Base-by-base conservation (phyloP, 148 eudicot species). In the Rhododendron mucronatum region DNA sequence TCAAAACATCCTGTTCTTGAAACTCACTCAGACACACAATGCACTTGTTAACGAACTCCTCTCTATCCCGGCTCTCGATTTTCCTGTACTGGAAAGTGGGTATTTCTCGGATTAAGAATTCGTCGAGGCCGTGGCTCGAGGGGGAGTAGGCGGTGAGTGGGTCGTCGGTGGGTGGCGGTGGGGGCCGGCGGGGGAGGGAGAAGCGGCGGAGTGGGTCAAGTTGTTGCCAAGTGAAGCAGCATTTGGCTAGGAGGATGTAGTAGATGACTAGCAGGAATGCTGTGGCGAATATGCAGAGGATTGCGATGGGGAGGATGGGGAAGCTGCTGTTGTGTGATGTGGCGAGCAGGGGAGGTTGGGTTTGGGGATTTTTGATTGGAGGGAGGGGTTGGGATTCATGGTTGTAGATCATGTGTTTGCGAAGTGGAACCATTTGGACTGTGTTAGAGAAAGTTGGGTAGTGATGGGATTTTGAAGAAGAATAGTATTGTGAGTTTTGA, bases 11-110 rank as follows among this genome's bases (percentile, higher is more conserved):
- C 12, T 85, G 89, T 21, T 93, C 95, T 83, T 91, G 92, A 30
- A 94, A 96, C 85, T 90, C 95, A 69, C 80, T 91, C 69, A 96
- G 90, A 18, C 98, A 96, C 73, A 94, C 98, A 1, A 94, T 94
- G 79, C 98, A 96, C 47, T 92, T 90, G 23, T 88, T 78, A 48
- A 90, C 85, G 71, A 91, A 92, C 14, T 83, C 87, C 15, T 82
- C 89, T 8, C 81, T 88, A 5, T 39, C 88, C 50, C 23, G 75
- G 75, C 7, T 21, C 5, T 50, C 35, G n/a, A 48, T 81, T 67
- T 79, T 91, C 16, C 84, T 87, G 88, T 90, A 96, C 39, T 91
- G 97, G 53, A 92, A 87, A 35, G 94, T 90, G 11, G 98, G 98
- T 79, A 96, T 89, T 76, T 94, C 92, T 28, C 95, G 84, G 15